Conservation (phyloP, 176 grass and related monocot species). For the Carex littledalei region DNA sequence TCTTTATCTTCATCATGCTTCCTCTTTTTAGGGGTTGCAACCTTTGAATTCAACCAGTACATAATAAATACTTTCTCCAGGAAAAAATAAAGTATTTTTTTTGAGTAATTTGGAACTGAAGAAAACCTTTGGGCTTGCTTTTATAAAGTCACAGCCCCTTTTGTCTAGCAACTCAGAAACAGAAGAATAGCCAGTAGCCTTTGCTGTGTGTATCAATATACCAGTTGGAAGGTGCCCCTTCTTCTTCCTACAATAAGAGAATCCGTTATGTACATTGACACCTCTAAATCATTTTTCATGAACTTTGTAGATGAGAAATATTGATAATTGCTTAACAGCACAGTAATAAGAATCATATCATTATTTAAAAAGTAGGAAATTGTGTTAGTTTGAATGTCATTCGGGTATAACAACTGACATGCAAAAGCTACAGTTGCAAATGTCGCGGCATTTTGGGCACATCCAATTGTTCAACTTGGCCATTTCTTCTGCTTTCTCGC, state of each 20-base stretch:
- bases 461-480: constrained; percentile 36
- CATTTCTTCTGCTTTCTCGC: constrained; percentile 61
- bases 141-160: constrained; percentile 33
- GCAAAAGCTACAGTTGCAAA: constrained; percentile 97
- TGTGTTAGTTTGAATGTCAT: constrained; percentile 4
- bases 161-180: constrained; percentile 61
- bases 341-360: constrained; percentile 1
- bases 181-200: constrained; percentile 68
- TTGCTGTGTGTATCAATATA: constrained; percentile 69
- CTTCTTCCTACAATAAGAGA: constrained; percentile 60
- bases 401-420: constrained; percentile 41
- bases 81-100: not conserved
- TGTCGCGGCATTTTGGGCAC: constrained; percentile 85
- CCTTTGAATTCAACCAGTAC: not conserved
- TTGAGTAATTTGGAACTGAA: not conserved
- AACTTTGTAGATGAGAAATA: not conserved
- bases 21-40: constrained; percentile 12
- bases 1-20: constrained; percentile 19
- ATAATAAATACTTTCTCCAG: constrained; percentile 2
- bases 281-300: not conserved
- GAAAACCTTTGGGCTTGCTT: constrained; percentile 23
- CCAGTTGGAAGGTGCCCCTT: constrained; percentile 72
- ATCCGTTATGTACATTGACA: not conserved
- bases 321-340: not conserved
- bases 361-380: not conserved